Evolutionary conservation across 2,329 filamentous ascomycete genomes (phyloP).

Genomic region (Diplodia sapinea): DNA sequence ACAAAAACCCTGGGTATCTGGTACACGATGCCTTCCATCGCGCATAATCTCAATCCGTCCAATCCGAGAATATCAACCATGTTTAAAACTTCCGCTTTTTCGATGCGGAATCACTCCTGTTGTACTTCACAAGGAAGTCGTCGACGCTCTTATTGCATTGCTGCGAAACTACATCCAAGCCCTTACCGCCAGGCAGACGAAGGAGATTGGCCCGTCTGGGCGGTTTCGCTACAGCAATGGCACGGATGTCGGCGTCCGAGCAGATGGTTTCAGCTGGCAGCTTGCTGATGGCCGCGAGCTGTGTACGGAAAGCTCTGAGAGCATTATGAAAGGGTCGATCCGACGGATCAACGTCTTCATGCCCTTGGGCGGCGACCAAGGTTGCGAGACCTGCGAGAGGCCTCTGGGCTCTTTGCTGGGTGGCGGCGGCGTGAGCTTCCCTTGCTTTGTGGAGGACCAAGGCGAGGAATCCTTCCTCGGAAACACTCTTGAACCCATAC

Average conservation of each 20-base stretch:
- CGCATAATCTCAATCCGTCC: too few relatives aligned
- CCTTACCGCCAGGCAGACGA: not conserved
- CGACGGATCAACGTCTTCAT: not conserved
- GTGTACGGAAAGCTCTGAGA: conserved; percentile 8
- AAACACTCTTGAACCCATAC: not conserved
- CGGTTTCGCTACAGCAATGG: not conserved
- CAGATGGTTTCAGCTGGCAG: not conserved
- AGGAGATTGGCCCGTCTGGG: not conserved
- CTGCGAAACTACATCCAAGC: not conserved
- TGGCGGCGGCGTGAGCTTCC: not conserved
- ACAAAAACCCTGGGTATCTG: not conserved
- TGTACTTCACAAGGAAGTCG: conserved; percentile 6
- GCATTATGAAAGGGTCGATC: conserved; percentile 18
- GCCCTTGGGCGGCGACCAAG: not conserved
- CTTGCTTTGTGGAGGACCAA: conserved; percentile 1
- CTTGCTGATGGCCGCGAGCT: not conserved
- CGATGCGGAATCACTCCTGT: not conserved
- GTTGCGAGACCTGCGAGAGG: not conserved
- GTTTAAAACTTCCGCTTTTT: conserved; percentile 8
- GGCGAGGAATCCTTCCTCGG: not conserved
- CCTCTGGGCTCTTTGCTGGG: not conserved
- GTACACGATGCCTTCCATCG: not conserved
- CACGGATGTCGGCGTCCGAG: conserved; percentile 3
- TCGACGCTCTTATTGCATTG: not conserved
- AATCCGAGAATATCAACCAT: too few relatives aligned